Evolutionary conservation across 768 basidiomycete species (phyloP).

Genomic region (Trametes villosa): DNA sequence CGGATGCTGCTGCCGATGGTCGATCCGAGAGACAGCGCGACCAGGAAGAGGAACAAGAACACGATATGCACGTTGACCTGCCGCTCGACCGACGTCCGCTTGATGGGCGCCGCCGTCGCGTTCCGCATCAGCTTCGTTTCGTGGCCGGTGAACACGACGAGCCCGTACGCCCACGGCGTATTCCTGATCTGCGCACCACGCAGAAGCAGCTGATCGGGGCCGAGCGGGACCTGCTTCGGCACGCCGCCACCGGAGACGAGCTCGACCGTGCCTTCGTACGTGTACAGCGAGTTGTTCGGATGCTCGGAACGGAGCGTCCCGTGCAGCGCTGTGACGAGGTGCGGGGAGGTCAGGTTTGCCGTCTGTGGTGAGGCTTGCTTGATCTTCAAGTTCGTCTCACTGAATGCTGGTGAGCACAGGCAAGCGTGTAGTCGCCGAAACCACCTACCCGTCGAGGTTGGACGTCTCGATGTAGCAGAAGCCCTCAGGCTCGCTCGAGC

Average conservation of each 20-base stretch:
- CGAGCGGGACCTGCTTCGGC: slow-evolving; percentile 84
- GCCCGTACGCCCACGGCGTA: slow-evolving; percentile 94
- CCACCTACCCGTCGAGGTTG: slow-evolving; percentile 89
- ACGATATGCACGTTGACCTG: slow-evolving; percentile 97
- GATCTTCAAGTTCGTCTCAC: slow-evolving; percentile 98
- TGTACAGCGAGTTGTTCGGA: slow-evolving; percentile 97
- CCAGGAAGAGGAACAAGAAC: slow-evolving; percentile 87
- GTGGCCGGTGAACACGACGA: slow-evolving; percentile 94
- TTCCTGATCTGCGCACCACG: slow-evolving; percentile 96
- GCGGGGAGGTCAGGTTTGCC: slow-evolving; percentile 73
- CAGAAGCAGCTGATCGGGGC: slow-evolving; percentile 92
- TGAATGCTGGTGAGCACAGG: slow-evolving; percentile 34
- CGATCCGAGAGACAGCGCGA: slow-evolving; percentile 87
- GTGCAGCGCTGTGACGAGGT: slow-evolving; percentile 68
- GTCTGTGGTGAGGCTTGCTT: slow-evolving; percentile 93
- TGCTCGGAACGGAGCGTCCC: slow-evolving; percentile 94
- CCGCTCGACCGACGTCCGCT: slow-evolving; percentile 92
- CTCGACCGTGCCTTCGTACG: slow-evolving; percentile 85
- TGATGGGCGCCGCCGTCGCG: slow-evolving; percentile 98
- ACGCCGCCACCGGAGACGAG: slow-evolving; percentile 58
- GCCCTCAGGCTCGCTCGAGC: slow-evolving; percentile 94
- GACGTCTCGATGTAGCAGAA: slow-evolving; percentile 98
- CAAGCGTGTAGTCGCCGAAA: neutral
- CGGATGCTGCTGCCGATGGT: slow-evolving; percentile 92
- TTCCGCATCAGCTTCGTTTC: slow-evolving; percentile 99